Evolutionary conservation across 192 early-diverging fungal species (phyloP), one percentile per base, ranked within the genome.

Genomic region (Backusella psychrophila): DNA sequence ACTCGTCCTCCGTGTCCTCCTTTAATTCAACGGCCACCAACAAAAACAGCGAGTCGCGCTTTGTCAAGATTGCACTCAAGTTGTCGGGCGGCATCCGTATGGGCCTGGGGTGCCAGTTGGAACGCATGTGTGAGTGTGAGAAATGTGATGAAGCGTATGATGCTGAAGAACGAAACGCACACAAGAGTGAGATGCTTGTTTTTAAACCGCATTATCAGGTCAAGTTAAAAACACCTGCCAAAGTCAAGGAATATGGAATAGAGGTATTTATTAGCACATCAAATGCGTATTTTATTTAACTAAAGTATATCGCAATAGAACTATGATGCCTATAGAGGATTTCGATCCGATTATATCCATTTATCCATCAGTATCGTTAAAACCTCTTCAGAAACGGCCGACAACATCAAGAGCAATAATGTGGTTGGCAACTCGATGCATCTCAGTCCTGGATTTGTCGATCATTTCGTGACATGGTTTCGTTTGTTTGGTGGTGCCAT

Each of bases 401-500:
- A 77, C 21, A 75, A 75, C 6, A 66, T 75, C 41, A 59, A 73
- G 12, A 52, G 35, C 39, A 34, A 74, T 7, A 69, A 70, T 6
- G 36, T 75, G 8, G 34, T 72, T 42, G 68, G 69, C 8, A 86
- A 86, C 59, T 84, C 85, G 6, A 76, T 86, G 52, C 78, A 84
- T 34, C 53, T 84, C 5, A 84, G 75, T 21, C 78, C 83, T 4
- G 74, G 74, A 38, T 80, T 82, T 26, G 23, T 84, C 41, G 68
- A 77, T 29, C 85, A 86, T 41, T 82, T 80, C 66, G 46, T 84
- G 11, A 49, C 75, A 5, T 82, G 80, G 76, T 79, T 77, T 15
- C 77, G 81, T n/a, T 49, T 86, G 15, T 86, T 86, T 81, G 85
- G 83, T 65, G 78, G 80, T 41, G 81, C 72, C 15, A 86, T 86